Evolutionary conservation across 257 asterid species (phyloP), one percentile per base, ranked within the genome.

Genomic region (Solanum gandarillasii): DNA sequence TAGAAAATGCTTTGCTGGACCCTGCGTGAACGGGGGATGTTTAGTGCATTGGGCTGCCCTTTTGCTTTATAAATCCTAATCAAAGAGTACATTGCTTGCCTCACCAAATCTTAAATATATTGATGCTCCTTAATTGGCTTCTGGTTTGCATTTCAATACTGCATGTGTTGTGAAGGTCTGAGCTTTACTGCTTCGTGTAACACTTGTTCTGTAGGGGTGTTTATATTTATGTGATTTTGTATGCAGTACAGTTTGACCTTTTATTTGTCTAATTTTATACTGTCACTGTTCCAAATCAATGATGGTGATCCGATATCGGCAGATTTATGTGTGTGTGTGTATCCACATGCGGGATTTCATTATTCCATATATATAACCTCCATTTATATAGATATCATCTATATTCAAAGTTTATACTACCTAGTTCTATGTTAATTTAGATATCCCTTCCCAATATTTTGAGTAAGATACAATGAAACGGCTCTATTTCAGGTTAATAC

Each of bases 101-200:
- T 38, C 29, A 31, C 21, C 55, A 38, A 23, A 41, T 78, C 83
- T 12, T 78, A 78, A 25, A 38, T 23, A n/a, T 41, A 78, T 78
- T 31, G 52, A 41, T 76, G 62, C 5, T 41, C 0, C 5, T 78
- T 14, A 41, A 39, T 3, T 91, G 48, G 88, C 83, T 43, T 91
- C 94, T 29, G 95, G 96, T 52, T 84, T 95, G 41, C 94, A 90
- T 23, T 87, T 96, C 91, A 89, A 90, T 87, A 95, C 95, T 62
- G 83, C 89, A 5, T 96, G 93, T 84, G 92, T 93, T 89, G 93
- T 94, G 85, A 95, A 94, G 95, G 98, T 95, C 4, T 41, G n/a
- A 41, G 3, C 38, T 1, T 43, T 79, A 43, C 25, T 79, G 1
- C 48, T 35, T 74, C 35, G 12, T 74, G 3, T 35, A 25, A 43